Evolutionary conservation across 2,329 filamentous ascomycete species (phyloP).

Genomic region (Zopfia rhizophila): DNA sequence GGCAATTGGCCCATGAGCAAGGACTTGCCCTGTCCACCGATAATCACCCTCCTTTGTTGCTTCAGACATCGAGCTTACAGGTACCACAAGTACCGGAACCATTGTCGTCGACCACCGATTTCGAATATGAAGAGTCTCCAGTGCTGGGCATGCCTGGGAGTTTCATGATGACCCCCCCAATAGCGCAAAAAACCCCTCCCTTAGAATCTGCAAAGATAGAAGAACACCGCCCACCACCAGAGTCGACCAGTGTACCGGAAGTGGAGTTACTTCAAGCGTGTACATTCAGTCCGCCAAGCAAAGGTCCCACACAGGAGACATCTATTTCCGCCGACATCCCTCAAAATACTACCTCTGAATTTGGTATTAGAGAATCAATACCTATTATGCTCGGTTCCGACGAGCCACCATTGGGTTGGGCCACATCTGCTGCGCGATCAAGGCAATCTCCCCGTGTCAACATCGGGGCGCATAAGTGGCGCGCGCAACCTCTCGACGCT

Average conservation of each 20-base stretch:
- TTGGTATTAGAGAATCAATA: conserved; percentile 65
- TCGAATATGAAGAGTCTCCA: conserved; percentile 68
- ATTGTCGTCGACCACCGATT: conserved; percentile 52
- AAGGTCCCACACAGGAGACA: conserved; percentile 19
- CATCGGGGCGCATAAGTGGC: conserved; percentile 32
- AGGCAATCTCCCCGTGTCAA: conserved; percentile 24
- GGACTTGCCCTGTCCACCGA: conserved; percentile 16
- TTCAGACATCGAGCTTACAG: conserved; percentile 39
- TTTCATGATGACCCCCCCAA: conserved; percentile 59
- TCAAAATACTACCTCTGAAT: conserved; percentile 53
- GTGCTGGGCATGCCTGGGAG: conserved; percentile 73
- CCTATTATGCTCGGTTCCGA: conserved; percentile 64
- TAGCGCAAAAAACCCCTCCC: conserved; percentile 37
- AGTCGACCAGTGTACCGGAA: background rate
- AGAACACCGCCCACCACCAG: conserved; percentile 14
- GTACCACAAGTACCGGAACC: conserved; percentile 44
- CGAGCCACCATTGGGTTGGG: conserved; percentile 44
- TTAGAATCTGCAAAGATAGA: conserved; percentile 14
- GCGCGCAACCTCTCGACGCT: conserved; percentile 27
- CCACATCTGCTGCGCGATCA: conserved; percentile 4
- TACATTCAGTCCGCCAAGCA: conserved; percentile 35
- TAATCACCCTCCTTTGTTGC: conserved; percentile 32
- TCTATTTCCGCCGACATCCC: conserved; percentile 29
- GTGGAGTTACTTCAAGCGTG: conserved; percentile 41
- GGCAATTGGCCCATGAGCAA: conserved; percentile 14